phyloP scores from a whole-genome alignment of 208 protist genomes.

The Novymonas esmeraldas region DNA sequence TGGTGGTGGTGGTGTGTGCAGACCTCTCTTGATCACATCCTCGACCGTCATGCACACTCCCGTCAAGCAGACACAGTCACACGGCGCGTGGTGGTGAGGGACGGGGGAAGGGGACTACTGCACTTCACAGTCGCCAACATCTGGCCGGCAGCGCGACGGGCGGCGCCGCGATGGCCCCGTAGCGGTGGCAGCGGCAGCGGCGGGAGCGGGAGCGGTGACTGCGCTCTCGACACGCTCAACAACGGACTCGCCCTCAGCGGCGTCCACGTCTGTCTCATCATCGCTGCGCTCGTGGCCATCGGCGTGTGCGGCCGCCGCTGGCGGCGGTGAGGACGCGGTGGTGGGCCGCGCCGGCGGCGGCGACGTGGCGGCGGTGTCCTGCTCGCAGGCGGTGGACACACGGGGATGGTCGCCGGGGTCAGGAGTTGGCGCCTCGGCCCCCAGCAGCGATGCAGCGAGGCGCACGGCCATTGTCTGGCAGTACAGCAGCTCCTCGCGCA shows the following conservation, averaged over 20 bases:
- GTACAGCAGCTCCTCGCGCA: slow-evolving; percentile 71
- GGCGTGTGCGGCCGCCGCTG: too few species aligned
- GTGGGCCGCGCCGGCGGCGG: too few species aligned
- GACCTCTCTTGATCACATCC: too few species aligned
- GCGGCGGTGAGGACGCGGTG: too few species aligned
- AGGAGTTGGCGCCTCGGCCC: neutral
- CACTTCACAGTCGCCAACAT: slow-evolving; percentile 52
- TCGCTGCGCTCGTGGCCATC: too few species aligned
- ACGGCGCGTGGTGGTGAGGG: neutral
- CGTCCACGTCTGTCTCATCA: too few species aligned
- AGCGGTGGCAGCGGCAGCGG: neutral
- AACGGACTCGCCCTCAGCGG: too few species aligned
- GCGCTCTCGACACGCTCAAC: too few species aligned
- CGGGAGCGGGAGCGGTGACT: neutral
- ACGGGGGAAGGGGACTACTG: slow-evolving; percentile 22
- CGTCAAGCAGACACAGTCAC: neutral
- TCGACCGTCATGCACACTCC: too few species aligned
- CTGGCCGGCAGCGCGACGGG: slow-evolving; percentile 24
- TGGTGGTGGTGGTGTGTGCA: too few species aligned
- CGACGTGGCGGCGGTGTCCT: too few species aligned
- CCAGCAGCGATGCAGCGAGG: slow-evolving; percentile 25
- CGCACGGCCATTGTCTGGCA: slow-evolving; percentile 55
- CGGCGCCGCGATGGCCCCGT: slow-evolving; percentile 3
- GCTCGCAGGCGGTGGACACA: neutral
- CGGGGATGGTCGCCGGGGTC: too few species aligned